phyloP scores from a whole-genome alignment of 805 yeast species.

The Hanseniaspora pseudoguilliermondii region DNA sequence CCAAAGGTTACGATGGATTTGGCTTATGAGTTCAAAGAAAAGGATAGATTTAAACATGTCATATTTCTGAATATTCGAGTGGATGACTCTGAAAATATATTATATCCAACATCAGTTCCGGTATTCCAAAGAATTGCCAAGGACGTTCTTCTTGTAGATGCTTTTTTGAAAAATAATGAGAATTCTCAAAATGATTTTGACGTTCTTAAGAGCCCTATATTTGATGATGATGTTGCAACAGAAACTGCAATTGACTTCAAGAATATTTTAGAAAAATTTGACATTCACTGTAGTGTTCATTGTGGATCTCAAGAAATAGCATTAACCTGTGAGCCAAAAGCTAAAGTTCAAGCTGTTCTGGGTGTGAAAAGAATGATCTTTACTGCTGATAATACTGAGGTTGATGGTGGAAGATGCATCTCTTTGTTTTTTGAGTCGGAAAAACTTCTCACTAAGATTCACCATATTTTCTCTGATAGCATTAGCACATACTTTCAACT shows the following conservation, averaged over 20 bases:
- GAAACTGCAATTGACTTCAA: slow-evolving; percentile 29
- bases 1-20: slow-evolving; percentile 57
- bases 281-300: slow-evolving; percentile 47
- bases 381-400: slow-evolving; percentile 40
- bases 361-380: slow-evolving; percentile 58
- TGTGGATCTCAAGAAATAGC: slow-evolving; percentile 64
- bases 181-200: slow-evolving; percentile 45
- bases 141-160: not conserved
- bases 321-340: slow-evolving; percentile 85
- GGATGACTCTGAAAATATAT: slow-evolving; percentile 51
- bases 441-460: slow-evolving; percentile 58
- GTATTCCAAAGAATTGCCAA: slow-evolving; percentile 30
- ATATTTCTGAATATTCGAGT: slow-evolving; percentile 22
- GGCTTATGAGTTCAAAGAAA: slow-evolving; percentile 31
- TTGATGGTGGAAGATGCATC: slow-evolving; percentile 31
- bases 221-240: slow-evolving; percentile 13
- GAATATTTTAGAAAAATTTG: slow-evolving; percentile 40
- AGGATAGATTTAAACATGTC: slow-evolving; percentile 19
- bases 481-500: slow-evolving; percentile 62
- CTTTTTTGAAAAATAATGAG: slow-evolving; percentile 13
- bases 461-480: slow-evolving; percentile 83
- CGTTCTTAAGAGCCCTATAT: slow-evolving; percentile 30
- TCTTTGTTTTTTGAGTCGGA: slow-evolving; percentile 37
- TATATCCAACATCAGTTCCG: slow-evolving; percentile 69
- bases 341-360: slow-evolving; percentile 78